Evolutionary conservation across 2,329 filamentous ascomycete genomes (phyloP).

Genomic region (Trichoderma gracile): DNA sequence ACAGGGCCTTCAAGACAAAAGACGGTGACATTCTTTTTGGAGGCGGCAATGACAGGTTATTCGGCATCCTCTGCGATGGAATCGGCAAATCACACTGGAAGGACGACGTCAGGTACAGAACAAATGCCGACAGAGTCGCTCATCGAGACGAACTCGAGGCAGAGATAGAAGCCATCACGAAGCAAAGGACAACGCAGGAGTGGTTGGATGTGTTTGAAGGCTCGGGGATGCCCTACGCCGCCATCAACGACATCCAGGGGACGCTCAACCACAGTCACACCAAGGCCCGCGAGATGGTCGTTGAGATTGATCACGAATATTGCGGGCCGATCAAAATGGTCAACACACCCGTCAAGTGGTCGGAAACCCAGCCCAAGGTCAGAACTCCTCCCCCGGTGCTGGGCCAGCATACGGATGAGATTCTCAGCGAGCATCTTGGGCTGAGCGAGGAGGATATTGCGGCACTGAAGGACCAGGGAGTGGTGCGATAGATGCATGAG

Average conservation of each 20-base stretch:
- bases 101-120: slow-evolving; percentile 57
- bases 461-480: slow-evolving; percentile 63
- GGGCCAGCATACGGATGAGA: slow-evolving; percentile 82
- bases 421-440: slow-evolving; percentile 65
- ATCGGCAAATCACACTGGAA: slow-evolving; percentile 62
- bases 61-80: slow-evolving; percentile 62
- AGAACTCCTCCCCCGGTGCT: slow-evolving; percentile 79
- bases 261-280: slow-evolving; percentile 86
- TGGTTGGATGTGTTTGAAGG: slow-evolving; percentile 88
- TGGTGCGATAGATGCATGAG: slow-evolving; percentile 53
- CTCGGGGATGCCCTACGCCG: slow-evolving; percentile 88
- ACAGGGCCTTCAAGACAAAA: slow-evolving; percentile 76
- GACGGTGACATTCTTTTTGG: slow-evolving; percentile 71
- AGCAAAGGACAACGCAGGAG: slow-evolving; percentile 76
- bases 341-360: slow-evolving; percentile 94
- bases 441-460: slow-evolving; percentile 60
- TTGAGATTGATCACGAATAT: slow-evolving; percentile 76
- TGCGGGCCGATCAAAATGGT: slow-evolving; percentile 89
- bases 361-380: slow-evolving; percentile 74
- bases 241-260: slow-evolving; percentile 87
- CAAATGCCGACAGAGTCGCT: slow-evolving; percentile 64
- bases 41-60: slow-evolving; percentile 71
- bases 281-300: slow-evolving; percentile 82
- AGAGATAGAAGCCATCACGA: slow-evolving; percentile 74
- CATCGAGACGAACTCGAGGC: slow-evolving; percentile 76